These are phyloP conservation scores for Papiliotrema terrestris DNA, from an alignment of 1,284 basidiomycete genomes.

Conservation along the genomic window DNA sequence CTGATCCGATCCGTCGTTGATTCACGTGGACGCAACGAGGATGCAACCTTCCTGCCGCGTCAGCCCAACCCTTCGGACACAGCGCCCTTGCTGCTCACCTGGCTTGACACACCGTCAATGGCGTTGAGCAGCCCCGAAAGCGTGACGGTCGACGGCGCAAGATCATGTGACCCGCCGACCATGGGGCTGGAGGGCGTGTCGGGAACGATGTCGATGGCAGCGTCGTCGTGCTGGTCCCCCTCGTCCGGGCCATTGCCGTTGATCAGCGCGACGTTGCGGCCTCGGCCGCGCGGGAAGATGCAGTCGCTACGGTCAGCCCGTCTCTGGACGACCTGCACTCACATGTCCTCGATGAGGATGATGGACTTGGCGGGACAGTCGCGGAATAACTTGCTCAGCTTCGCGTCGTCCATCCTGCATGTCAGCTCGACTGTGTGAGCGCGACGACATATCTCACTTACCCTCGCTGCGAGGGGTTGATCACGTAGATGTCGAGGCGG, in stretches of 20 bases:
- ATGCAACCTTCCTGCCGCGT: conserved; percentile 12
- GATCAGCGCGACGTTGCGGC: too few relatives aligned
- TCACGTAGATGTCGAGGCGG: conserved; percentile 25
- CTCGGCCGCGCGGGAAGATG: too few relatives aligned
- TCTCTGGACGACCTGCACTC: neutral
- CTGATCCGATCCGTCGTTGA: neutral
- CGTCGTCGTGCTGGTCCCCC: too few relatives aligned
- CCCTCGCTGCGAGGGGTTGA: conserved; percentile 28
- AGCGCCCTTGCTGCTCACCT: conserved; percentile 1
- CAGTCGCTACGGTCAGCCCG: too few relatives aligned
- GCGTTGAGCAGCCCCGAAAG: conserved; percentile 34
- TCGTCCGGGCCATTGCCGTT: too few relatives aligned
- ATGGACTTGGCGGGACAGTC: conserved; percentile 21
- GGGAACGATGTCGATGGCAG: too few relatives aligned
- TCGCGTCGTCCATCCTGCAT: conserved; percentile 32
- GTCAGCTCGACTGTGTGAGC: neutral
- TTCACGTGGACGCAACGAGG: conserved; percentile 22
- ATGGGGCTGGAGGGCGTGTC: too few relatives aligned
- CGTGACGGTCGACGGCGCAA: conserved; percentile 17
- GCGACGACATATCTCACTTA: conserved; percentile 5
- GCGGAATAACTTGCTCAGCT: conserved; percentile 24
- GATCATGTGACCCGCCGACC: too few relatives aligned
- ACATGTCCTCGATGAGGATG: conserved; percentile 38
- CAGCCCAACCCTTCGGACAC: too few relatives aligned
- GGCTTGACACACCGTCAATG: conserved; percentile 34